phyloP scores from a whole-genome alignment of 805 yeast species.

The Lachancea cidri region DNA sequence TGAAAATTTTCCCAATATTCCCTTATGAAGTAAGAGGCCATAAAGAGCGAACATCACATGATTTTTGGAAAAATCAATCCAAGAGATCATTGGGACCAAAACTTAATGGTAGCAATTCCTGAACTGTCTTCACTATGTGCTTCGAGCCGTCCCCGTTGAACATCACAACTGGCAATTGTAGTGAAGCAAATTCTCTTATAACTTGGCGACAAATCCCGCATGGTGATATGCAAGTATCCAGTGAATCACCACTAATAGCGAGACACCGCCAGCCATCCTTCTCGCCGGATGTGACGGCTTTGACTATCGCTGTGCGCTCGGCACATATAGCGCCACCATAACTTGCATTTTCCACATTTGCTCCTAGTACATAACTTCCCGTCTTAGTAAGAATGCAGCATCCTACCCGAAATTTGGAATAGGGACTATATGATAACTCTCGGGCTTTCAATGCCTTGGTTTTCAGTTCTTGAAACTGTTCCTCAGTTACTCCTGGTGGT shows the following conservation, averaged over 20 bases:
- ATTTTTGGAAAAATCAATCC: not conserved
- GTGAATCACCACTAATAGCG: slow-evolving; percentile 31
- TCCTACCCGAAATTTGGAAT: slow-evolving; percentile 59
- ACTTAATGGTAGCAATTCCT: slow-evolving; percentile 70
- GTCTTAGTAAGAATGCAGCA: slow-evolving; percentile 56
- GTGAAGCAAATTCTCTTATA: slow-evolving; percentile 67
- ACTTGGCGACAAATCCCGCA: slow-evolving; percentile 95
- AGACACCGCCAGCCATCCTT: slow-evolving; percentile 26
- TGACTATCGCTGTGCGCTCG: slow-evolving; percentile 60
- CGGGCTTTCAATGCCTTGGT: slow-evolving; percentile 35
- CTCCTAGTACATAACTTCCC: slow-evolving; percentile 58
- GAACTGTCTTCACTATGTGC: slow-evolving; percentile 43
- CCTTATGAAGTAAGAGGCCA: not conserved
- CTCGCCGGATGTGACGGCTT: slow-evolving; percentile 41
- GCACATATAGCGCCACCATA: slow-evolving; percentile 80
- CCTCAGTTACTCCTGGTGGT: slow-evolving; percentile 17
- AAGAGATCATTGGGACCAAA: slow-evolving; percentile 75
- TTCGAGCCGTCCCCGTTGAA: slow-evolving; percentile 49
- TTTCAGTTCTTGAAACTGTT: slow-evolving; percentile 27
- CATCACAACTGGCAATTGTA: slow-evolving; percentile 61
- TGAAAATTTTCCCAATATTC: not conserved
- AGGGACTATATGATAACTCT: slow-evolving; percentile 43
- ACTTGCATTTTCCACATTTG: slow-evolving; percentile 90
- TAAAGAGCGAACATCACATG: not conserved
- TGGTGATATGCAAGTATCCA: slow-evolving; percentile 60